phyloP scores from a whole-genome alignment of 345 rosid genomes.

The Lepidium sativum region DNA sequence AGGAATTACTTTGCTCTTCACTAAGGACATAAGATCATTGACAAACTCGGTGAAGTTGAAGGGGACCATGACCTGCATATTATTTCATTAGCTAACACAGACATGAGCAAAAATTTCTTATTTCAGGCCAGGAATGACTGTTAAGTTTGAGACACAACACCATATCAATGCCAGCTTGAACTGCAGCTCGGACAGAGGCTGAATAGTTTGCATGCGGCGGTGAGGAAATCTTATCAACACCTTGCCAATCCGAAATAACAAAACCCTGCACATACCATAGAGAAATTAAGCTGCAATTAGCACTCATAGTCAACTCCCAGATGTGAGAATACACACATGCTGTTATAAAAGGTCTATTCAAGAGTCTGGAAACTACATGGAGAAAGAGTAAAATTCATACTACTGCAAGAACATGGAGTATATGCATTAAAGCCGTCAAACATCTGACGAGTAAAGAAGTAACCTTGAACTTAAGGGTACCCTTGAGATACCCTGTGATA shows the following conservation, averaged over 20 bases:
- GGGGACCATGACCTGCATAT: slow-evolving; percentile 82
- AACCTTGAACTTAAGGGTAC: slow-evolving; percentile 75
- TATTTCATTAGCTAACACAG: neutral
- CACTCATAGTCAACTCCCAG: neutral
- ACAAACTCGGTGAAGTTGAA: slow-evolving; percentile 63
- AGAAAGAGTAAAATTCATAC: neutral
- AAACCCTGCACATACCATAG: slow-evolving; percentile 59
- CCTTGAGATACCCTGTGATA: slow-evolving; percentile 75
- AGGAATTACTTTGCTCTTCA: slow-evolving; percentile 49
- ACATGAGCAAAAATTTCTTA: neutral
- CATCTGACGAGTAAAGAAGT: neutral
- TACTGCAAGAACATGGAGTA: slow-evolving; percentile 10
- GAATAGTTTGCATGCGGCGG: slow-evolving; percentile 72
- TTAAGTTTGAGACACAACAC: slow-evolving; percentile 30
- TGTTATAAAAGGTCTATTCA: neutral
- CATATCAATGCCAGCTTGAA: slow-evolving; percentile 94
- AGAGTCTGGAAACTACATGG: neutral
- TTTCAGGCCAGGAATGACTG: neutral
- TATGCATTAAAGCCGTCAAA: neutral
- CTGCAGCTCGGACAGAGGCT: slow-evolving; percentile 63
- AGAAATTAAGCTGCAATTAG: slow-evolving; percentile 2
- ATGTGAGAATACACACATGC: neutral
- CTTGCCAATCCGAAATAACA: slow-evolving; percentile 94
- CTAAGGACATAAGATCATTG: slow-evolving; percentile 53
- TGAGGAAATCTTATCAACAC: slow-evolving; percentile 75